phyloP scores from a whole-genome alignment of 352 stramenopile species.

The Pythium oligandrum region DNA sequence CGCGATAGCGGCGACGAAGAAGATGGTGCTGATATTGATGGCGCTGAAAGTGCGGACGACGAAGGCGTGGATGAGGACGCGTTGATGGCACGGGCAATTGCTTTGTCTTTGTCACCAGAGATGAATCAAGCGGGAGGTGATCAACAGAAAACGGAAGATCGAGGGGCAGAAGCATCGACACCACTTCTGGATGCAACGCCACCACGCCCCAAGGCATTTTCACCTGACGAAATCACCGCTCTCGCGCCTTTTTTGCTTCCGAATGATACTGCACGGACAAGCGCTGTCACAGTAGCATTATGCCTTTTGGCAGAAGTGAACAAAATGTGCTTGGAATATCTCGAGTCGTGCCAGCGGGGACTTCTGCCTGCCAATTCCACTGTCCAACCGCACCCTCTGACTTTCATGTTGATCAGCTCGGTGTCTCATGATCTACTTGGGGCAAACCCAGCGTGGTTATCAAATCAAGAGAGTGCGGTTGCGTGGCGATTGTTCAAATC shows the following conservation, averaged over 20 bases:
- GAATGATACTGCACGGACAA: slow-evolving; percentile 35
- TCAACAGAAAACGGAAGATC: slow-evolving; percentile 18
- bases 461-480: slow-evolving; percentile 8
- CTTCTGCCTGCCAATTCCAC: slow-evolving; percentile 56
- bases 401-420: slow-evolving; percentile 87
- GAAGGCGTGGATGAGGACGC: slow-evolving; percentile 85
- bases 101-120: slow-evolving; percentile 81
- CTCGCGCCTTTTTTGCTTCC: slow-evolving; percentile 61
- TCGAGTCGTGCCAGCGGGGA: slow-evolving; percentile 62
- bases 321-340: slow-evolving; percentile 67
- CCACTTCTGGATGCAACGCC: slow-evolving; percentile 3
- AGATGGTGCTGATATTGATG: slow-evolving; percentile 45
- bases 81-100: slow-evolving; percentile 85
- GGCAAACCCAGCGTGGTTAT: slow-evolving; percentile 19
- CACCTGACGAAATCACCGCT: slow-evolving; percentile 57
- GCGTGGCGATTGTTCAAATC: slow-evolving; percentile 52
- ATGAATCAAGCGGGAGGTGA: slow-evolving; percentile 35
- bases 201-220: slow-evolving; percentile 51
- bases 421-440: slow-evolving; percentile 50
- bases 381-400: slow-evolving; percentile 78
- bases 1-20: slow-evolving; percentile 12
- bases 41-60: slow-evolving; percentile 38
- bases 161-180: slow-evolving; percentile 21
- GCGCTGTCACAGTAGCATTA: slow-evolving; percentile 44
- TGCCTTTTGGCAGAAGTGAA: slow-evolving; percentile 58